phyloP scores from a whole-genome alignment of 2,329 filamentous ascomycete genomes.

The Epichloe gansuensis region DNA sequence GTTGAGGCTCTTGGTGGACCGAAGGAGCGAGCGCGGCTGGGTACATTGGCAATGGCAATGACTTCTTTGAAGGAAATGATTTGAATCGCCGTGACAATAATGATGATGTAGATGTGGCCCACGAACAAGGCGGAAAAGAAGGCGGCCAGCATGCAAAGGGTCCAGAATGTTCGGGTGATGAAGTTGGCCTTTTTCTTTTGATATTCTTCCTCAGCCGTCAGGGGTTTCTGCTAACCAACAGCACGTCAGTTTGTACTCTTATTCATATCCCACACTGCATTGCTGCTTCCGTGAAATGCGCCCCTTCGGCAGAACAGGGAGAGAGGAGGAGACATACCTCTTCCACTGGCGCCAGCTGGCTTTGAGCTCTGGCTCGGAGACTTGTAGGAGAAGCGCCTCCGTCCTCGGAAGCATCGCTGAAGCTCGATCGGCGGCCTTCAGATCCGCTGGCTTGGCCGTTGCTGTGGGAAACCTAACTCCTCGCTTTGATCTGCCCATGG shows the following conservation, averaged over 20 bases:
- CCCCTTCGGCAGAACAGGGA: background rate
- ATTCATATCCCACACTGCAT: background rate
- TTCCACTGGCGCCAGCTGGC: slow-evolving; percentile 21
- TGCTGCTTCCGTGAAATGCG: background rate
- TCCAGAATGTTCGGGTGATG: slow-evolving; percentile 94
- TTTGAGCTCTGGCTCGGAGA: slow-evolving; percentile 15
- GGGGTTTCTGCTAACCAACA: slow-evolving; percentile 25
- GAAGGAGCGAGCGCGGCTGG: slow-evolving; percentile 82
- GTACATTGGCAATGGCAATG: slow-evolving; percentile 92
- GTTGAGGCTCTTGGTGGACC: slow-evolving; percentile 91
- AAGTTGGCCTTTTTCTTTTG: slow-evolving; percentile 99
- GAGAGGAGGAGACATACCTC: slow-evolving; percentile 18
- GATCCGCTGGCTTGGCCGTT: slow-evolving; percentile 29
- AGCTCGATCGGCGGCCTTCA: slow-evolving; percentile 54
- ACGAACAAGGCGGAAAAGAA: slow-evolving; percentile 92
- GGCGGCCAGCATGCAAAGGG: slow-evolving; percentile 85
- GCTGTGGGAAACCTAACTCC: slow-evolving; percentile 41
- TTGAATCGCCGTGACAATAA: slow-evolving; percentile 83
- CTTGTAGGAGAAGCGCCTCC: slow-evolving; percentile 25
- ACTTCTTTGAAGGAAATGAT: slow-evolving; percentile 99
- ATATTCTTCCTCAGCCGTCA: slow-evolving; percentile 51
- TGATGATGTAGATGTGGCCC: slow-evolving; percentile 94
- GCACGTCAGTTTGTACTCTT: background rate
- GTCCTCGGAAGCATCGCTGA: slow-evolving; percentile 57
- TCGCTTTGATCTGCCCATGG: slow-evolving; percentile 30